Evolutionary conservation across 2,329 filamentous ascomycete genomes (phyloP).

Genomic region (Trichoderma afroharzianum): DNA sequence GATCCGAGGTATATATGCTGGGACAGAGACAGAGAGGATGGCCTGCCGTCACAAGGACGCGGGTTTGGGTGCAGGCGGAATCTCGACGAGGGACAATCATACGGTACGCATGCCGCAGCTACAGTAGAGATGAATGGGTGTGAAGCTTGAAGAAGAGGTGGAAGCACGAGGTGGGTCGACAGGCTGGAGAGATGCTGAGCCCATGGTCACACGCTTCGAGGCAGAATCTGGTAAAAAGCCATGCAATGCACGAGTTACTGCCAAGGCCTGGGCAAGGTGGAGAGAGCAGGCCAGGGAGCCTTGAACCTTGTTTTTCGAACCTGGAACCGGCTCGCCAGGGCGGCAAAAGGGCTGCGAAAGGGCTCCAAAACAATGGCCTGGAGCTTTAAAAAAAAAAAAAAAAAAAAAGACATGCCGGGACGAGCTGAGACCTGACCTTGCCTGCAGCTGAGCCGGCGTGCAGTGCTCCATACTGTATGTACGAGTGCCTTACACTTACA

Average conservation of each 20-base stretch:
- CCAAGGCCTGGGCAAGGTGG: background rate
- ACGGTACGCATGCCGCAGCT: background rate
- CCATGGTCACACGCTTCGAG: constrained; percentile 13
- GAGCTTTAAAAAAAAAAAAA: too few species aligned
- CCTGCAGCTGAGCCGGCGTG: background rate
- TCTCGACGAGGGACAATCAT: background rate
- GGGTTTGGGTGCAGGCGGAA: background rate
- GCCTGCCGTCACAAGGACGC: background rate
- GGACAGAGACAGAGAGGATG: background rate
- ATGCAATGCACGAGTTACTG: background rate
- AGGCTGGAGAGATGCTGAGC: constrained; percentile 12
- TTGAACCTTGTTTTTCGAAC: background rate
- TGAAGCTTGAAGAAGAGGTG: background rate
- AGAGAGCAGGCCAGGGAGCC: constrained; percentile 1
- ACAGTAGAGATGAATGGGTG: constrained; percentile 3
- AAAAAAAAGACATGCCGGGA: background rate
- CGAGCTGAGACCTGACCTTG: background rate
- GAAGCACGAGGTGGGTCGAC: constrained; percentile 11
- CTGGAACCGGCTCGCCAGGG: background rate
- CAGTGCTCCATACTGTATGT: background rate
- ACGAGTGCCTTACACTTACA: background rate
- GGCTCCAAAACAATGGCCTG: background rate
- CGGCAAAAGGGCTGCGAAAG: background rate
- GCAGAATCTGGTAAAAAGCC: background rate
- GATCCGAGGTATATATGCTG: background rate